Percentiles rank a stretch among this genome's conserved stretches.
These are phyloP conservation scores for Naegleria lovaniensis DNA, from an alignment of 208 protist genomes.

Conservation along the genomic window DNA sequence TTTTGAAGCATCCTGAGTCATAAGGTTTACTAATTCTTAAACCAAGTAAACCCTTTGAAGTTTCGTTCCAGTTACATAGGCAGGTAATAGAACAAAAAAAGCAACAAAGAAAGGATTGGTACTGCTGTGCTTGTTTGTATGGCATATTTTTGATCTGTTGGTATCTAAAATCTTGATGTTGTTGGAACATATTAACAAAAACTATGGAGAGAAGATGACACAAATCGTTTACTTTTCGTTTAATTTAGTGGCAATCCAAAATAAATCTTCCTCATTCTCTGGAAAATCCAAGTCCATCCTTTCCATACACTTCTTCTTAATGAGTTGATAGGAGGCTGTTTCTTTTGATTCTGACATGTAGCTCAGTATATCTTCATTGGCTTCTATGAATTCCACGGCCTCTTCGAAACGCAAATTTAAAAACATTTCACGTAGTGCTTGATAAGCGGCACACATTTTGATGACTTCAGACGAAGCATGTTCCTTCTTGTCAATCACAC, in stretches of 20 bases:
- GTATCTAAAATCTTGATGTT: no score
- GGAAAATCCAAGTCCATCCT: not conserved
- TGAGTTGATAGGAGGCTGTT: not conserved
- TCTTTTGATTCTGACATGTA: not conserved
- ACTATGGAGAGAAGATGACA: no score
- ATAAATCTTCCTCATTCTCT: not conserved
- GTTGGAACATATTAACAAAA: no score
- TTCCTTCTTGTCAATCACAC: not conserved
- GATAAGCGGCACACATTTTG: not conserved
- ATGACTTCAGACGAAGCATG: not conserved
- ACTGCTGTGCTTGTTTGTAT: no score
- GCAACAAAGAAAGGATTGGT: no score
- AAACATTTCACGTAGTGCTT: not conserved
- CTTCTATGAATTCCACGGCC: not conserved
- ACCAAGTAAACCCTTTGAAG: no score
- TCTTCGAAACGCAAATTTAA: not conserved
- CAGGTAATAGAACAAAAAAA: no score
- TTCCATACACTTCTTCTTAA: not conserved
- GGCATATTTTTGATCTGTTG: no score
- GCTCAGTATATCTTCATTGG: not conserved
- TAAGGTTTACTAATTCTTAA: no score
- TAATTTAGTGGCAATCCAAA: not conserved
- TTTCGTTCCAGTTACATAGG: no score
- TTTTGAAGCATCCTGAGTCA: no score
- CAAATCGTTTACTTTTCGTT: not conserved